Base-by-base conservation (phyloP, 2,329 filamentous ascomycete species). In the Calonectria honghensis region DNA sequence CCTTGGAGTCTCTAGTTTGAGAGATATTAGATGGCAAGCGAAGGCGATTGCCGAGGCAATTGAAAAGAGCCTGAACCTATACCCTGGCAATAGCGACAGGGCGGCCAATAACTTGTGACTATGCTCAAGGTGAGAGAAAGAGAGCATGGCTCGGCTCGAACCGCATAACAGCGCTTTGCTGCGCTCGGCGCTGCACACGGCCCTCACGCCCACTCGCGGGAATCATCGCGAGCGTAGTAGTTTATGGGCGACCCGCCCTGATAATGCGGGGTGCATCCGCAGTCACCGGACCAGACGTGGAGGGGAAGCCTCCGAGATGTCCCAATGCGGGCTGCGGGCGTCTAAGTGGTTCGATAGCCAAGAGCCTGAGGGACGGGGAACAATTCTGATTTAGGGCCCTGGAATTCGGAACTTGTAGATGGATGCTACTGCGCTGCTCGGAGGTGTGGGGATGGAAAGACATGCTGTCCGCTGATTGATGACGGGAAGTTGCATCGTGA, bases 231-330 rank as follows among this genome's bases (percentile, higher is more conserved):
- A 64, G 52, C 50, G 51, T 32, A 31, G 54, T 61, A 51, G 68
- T 65, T 65, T 54, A 73, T 50, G 68, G 72, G 39, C 48, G n/a
- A 72, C 75, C 10, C 10, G 67, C 63, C 72, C 51, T 68, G 73
- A 73, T 48, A 50, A 76, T 79, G 78, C 78, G 76, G 76, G 77
- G 78, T 75, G 74, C 61, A 70, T 59, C 52, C 63, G 35, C 57
- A 48, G 54, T 65, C 68, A 59, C 66, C 77, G 69, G 77, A 78
- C 77, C 77, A 50, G 71, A 77, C 72, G 73, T 80, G 79, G 79
- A 80, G 73, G 76, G 70, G 65, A 52, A 72, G 69, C 73, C 71
- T 80, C 79, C 79, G 79, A 74, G 51, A n/a, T 78, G 66, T 75
- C 79, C 79, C 67, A 79, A 80, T 76, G 59, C 72, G 79, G 78